Evolutionary conservation across 1,139 yeast genomes (phyloP).

Genomic region (Saccharomyces hybrid): DNA sequence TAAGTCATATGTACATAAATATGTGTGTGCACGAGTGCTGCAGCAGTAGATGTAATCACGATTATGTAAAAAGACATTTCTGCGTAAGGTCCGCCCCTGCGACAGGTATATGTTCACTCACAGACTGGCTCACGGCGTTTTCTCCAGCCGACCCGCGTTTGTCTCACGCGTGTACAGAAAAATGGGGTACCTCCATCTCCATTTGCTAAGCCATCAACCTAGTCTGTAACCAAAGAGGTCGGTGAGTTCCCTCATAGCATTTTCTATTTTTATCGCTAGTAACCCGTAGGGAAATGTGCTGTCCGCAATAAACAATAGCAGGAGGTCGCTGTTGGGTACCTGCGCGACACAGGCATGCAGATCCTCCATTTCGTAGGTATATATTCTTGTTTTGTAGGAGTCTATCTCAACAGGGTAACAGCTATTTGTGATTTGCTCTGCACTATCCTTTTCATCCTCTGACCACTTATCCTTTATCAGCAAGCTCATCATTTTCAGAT

Average conservation of each 20-base stretch:
- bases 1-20: neutral
- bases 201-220: constrained; percentile 6
- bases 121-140: neutral
- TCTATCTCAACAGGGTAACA: constrained; percentile 9
- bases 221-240: constrained; percentile 25
- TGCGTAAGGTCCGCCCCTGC: neutral
- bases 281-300: constrained; percentile 26
- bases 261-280: constrained; percentile 22
- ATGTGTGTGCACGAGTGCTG: neutral
- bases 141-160: neutral
- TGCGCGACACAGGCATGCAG: constrained; percentile 27
- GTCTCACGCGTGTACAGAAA: too few species aligned
- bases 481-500: constrained; percentile 29
- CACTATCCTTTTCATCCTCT: constrained; percentile 21
- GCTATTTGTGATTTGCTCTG: constrained; percentile 11
- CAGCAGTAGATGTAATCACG: neutral
- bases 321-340: constrained; percentile 26
- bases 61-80: neutral
- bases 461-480: constrained; percentile 30
- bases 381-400: constrained; percentile 16
- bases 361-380: constrained; percentile 29
- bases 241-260: constrained; percentile 15
- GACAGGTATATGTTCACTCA: neutral
- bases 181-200: too few species aligned
- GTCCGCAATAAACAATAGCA: constrained; percentile 23